Conservation (phyloP, 345 rosid genomes). For the Jatropha curcas region DNA sequence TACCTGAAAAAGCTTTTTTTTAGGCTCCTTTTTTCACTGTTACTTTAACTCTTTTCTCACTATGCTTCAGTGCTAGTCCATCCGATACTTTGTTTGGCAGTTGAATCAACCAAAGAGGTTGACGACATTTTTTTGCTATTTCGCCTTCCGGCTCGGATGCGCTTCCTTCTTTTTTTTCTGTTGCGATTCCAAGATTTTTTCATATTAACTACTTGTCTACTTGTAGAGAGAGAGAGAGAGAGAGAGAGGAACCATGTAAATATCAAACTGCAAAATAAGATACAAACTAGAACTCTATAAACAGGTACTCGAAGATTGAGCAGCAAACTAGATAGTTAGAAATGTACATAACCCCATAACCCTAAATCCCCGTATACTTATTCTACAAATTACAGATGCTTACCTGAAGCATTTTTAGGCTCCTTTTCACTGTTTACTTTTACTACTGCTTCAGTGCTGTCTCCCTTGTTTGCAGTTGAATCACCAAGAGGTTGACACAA, state of each 20-base stretch:
- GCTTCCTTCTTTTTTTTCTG: too few relatives aligned
- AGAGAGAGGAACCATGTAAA: neutral
- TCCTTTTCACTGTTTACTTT: slow-evolving; percentile 37
- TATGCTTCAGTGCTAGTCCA: too few relatives aligned
- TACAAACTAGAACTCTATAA: neutral
- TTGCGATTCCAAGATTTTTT: too few relatives aligned
- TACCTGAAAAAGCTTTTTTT: too few relatives aligned
- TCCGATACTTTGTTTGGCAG: too few relatives aligned
- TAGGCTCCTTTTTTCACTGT: too few relatives aligned
- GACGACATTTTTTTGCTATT: too few relatives aligned
- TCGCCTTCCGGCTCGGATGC: too few relatives aligned
- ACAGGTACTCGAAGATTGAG: neutral
- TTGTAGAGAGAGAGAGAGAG: neutral
- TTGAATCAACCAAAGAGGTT: too few relatives aligned
- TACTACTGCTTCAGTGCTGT: slow-evolving; percentile 27
- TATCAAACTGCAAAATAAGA: neutral
- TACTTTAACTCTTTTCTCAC: too few relatives aligned
- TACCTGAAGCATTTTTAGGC: slow-evolving; percentile 46
- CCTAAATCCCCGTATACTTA: neutral
- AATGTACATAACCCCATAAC: neutral
- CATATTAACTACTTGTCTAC: too few relatives aligned
- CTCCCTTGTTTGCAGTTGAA: slow-evolving; percentile 33
- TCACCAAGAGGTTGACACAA: slow-evolving; percentile 28
- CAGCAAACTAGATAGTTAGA: neutral
- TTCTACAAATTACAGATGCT: slow-evolving; percentile 7